A percentile compares a stretch with the other conserved stretches of the same genome.
Conservation (phyloP, 345 rosid genomes). For the Reutealis trisperma region DNA sequence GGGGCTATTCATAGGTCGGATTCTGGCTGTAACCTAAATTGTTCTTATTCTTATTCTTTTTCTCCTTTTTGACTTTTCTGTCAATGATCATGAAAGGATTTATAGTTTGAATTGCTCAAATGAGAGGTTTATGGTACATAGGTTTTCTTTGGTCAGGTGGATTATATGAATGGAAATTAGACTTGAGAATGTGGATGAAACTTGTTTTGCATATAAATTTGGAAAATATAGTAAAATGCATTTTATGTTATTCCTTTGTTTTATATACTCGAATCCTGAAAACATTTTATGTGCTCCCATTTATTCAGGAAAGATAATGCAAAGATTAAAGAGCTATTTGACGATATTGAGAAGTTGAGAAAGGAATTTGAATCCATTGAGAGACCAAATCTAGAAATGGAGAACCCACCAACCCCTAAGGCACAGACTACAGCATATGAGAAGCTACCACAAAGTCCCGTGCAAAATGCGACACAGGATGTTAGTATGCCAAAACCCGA, state of each 20-base stretch:
- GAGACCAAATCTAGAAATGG: slow-evolving; percentile 79
- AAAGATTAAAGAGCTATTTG: slow-evolving; percentile 67
- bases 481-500: slow-evolving; percentile 34
- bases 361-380: slow-evolving; percentile 76
- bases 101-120: background rate
- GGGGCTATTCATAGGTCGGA: slow-evolving; percentile 58
- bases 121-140: background rate
- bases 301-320: slow-evolving; percentile 67
- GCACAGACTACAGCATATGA: slow-evolving; percentile 36
- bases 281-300: background rate
- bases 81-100: background rate
- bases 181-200: background rate
- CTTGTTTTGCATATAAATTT: background rate
- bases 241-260: background rate
- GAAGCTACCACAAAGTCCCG: slow-evolving; percentile 27
- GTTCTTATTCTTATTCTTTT: background rate
- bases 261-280: background rate
- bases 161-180: background rate
- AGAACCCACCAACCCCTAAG: slow-evolving; percentile 57
- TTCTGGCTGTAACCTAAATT: slow-evolving; percentile 1
- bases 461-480: slow-evolving; percentile 17
- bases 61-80: background rate
- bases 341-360: slow-evolving; percentile 71
- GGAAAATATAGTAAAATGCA: background rate
- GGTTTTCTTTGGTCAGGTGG: background rate